Evolutionary conservation across 192 early-diverging fungal genomes (phyloP), one percentile per base, ranked within the genome.

Genomic region (Entophlyctis helioformis): DNA sequence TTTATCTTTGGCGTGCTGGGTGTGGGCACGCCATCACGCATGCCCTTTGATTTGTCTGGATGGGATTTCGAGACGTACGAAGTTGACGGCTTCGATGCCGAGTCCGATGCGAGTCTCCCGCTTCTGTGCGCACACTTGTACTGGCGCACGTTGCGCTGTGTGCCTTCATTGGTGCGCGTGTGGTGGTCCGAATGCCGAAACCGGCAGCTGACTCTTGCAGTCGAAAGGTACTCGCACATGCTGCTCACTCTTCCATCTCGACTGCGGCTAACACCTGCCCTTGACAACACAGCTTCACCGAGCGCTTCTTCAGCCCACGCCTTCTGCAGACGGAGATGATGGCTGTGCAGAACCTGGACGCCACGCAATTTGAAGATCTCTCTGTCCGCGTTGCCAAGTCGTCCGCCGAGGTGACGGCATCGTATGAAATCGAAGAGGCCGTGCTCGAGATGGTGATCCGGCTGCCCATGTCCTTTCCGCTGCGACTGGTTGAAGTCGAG

Each of bases 171-270:
- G 46, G 80, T 84, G 8, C 60, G 84, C 41, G 61, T 63, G 7
- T 91, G 85, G 85, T 91, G 85, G 82, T 66, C 74, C 2, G 76
- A 85, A 50, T 82, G 80, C 65, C 86, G 84, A 57, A 66, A 83
- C 26, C 62, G 87, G 9, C 88, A 89, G 50, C 46, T 85, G 32
- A 71, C 57, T 18, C 54, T 85, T 34, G 76, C 76, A 1, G 74
- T 90, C 24, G 87, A 90, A 50, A 65, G 59, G 68, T 81, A 57
- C 22, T 40, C 15, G 41, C 5, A 0, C 18, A 10, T 1, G n/a
- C 18, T 28, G 11, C 34, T 45, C 2, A 20, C 29, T 3, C 47
- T 6, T 13, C 3, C 45, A 50, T 44, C 8, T 52, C 27, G 10
- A 6, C 3, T 39, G 6, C 10, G n/a, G 18, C 19, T 12, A 22